Evolutionary conservation across 73 alveolate genomes (phyloP).

Genomic region (Uronychia binucleata): DNA sequence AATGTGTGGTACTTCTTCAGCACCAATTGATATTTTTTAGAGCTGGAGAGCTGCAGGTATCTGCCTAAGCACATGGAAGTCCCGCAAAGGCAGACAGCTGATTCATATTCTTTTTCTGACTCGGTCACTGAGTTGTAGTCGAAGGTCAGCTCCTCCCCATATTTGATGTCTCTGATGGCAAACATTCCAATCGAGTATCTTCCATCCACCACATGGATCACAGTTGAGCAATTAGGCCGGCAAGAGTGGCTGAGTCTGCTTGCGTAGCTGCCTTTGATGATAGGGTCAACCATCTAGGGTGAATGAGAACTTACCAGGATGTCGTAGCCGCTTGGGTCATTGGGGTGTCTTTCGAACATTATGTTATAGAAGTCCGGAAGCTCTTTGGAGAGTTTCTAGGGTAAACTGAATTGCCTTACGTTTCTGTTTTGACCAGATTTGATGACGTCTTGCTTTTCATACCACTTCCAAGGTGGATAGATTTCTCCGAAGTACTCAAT

Average conservation of each 20-base stretch:
- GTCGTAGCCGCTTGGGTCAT: slow-evolving; percentile 97
- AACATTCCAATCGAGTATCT: slow-evolving; percentile 97
- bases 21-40: slow-evolving; percentile 78
- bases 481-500: slow-evolving; percentile 97
- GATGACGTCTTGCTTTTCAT: slow-evolving; percentile 96
- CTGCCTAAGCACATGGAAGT: slow-evolving; percentile 85
- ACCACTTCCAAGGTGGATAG: slow-evolving; percentile 97
- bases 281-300: slow-evolving; percentile 89
- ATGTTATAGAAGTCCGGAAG: slow-evolving; percentile 98
- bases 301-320: slow-evolving; percentile 21
- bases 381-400: slow-evolving; percentile 83
- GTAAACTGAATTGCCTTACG: too few species aligned
- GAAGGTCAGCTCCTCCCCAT: slow-evolving; percentile 97
- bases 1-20: slow-evolving; percentile 91
- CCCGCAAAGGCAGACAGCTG: slow-evolving; percentile 96
- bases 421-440: slow-evolving; percentile 83
- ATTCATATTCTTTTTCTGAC: slow-evolving; percentile 91
- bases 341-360: slow-evolving; percentile 93
- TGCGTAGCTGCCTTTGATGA: slow-evolving; percentile 93
- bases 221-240: slow-evolving; percentile 97
- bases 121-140: slow-evolving; percentile 97
- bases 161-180: slow-evolving; percentile 92
- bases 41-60: slow-evolving; percentile 74
- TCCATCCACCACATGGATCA: slow-evolving; percentile 90
- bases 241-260: slow-evolving; percentile 96